Conservation (phyloP, 495 filamentous ascomycete genomes). For the Talaromyces borbonicus region DNA sequence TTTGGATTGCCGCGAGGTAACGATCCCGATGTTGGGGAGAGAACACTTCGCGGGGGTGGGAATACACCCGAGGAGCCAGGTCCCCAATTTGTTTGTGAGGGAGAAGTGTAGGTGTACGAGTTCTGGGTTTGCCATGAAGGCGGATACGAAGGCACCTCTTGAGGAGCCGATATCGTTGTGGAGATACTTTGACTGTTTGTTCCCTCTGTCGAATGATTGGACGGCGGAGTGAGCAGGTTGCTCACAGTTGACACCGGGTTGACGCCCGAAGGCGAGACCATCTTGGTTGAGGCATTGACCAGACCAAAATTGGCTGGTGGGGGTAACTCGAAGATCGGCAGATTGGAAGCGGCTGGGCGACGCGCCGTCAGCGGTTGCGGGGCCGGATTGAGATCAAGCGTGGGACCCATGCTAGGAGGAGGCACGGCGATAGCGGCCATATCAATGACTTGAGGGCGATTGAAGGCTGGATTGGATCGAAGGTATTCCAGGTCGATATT, state of each 20-base stretch:
- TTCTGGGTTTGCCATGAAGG: constrained; percentile 40
- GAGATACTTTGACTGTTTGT: constrained; percentile 39
- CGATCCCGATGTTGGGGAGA: constrained; percentile 44
- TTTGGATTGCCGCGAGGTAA: constrained; percentile 35
- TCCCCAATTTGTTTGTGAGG: constrained; percentile 35
- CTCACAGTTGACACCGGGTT: constrained; percentile 40
- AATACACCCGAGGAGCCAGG: constrained; percentile 27
- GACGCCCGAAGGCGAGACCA: constrained; percentile 28
- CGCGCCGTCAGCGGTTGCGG: constrained; percentile 46
- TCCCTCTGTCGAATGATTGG: constrained; percentile 52
- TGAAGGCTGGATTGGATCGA: constrained; percentile 16
- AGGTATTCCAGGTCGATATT: constrained; percentile 28
- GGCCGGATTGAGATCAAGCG: constrained; percentile 30
- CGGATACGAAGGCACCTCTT: constrained; percentile 32
- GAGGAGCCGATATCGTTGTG: constrained; percentile 31
- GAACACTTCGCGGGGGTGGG: constrained; percentile 37
- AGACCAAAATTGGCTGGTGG: constrained; percentile 30
- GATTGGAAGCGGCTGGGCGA: constrained; percentile 48
- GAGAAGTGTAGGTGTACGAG: constrained; percentile 41
- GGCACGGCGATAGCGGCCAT: constrained; percentile 38
- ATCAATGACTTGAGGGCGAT: constrained; percentile 19
- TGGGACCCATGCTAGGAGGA: constrained; percentile 35
- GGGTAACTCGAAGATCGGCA: constrained; percentile 56
- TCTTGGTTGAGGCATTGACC: constrained; percentile 27
- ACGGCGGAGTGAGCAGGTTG: constrained; percentile 54